Conservation (phyloP, 345 rosid species). For the Citrus unshiu region DNA sequence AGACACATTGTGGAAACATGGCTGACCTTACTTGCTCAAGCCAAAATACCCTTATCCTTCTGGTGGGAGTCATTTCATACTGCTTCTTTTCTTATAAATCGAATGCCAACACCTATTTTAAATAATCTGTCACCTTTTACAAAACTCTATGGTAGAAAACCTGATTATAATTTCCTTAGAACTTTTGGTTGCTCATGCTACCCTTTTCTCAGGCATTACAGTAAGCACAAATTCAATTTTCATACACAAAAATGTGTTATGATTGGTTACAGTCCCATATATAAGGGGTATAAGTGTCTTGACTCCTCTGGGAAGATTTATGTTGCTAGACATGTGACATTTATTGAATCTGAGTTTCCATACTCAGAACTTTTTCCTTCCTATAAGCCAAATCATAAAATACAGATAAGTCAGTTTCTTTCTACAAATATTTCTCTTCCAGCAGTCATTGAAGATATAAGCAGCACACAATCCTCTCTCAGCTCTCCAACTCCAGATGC, state of each 20-base stretch:
- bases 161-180: neutral
- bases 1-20: neutral
- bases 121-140: neutral
- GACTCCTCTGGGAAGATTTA: accelerated
- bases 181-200: neutral
- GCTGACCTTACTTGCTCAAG: too few relatives aligned
- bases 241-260: too few relatives aligned
- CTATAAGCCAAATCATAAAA: too few relatives aligned
- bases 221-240: too few relatives aligned
- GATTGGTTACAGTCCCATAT: neutral
- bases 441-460: too few relatives aligned
- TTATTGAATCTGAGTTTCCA: too few relatives aligned
- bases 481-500: too few relatives aligned
- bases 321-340: neutral
- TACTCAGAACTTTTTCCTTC: neutral
- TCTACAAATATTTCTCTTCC: too few relatives aligned
- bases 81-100: too few relatives aligned
- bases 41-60: neutral
- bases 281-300: neutral
- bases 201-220: neutral
- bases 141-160: neutral
- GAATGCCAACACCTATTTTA: neutral
- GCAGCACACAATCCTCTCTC: too few relatives aligned
- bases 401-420: too few relatives aligned
- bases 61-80: neutral